Percentiles rank a stretch among this genome's conserved stretches.
phyloP scores from a whole-genome alignment of 2,329 filamentous ascomycete genomes.

The Mycosphaerella sp. region DNA sequence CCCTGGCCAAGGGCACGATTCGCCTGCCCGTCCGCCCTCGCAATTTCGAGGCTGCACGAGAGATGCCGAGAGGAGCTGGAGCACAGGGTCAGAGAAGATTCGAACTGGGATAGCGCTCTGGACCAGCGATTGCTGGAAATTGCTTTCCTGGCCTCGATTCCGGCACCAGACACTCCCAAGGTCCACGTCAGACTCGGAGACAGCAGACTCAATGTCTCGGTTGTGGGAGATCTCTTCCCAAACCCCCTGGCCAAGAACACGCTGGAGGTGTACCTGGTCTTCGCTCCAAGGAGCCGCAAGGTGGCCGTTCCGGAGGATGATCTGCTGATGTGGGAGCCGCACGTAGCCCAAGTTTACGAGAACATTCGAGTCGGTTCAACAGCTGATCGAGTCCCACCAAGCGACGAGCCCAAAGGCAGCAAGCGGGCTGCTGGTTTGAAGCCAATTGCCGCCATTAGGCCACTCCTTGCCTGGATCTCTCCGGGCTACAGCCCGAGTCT shows the following conservation, averaged over 20 bases:
- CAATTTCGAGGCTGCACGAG: not conserved
- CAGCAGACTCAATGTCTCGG: not conserved
- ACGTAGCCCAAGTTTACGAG: not conserved
- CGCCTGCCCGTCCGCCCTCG: not conserved
- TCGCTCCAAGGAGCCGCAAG: not conserved
- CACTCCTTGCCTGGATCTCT: not conserved
- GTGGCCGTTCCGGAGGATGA: not conserved
- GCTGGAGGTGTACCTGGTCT: not conserved
- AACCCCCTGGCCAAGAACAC: not conserved
- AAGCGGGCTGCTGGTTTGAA: not conserved
- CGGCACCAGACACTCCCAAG: not conserved
- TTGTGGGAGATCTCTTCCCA: not conserved
- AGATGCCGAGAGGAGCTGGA: not conserved
- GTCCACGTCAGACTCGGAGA: not conserved
- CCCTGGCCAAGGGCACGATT: not conserved
- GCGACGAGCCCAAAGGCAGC: not conserved
- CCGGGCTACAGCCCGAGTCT: not conserved
- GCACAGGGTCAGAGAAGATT: not conserved
- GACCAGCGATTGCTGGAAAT: not conserved
- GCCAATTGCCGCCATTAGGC: not conserved
- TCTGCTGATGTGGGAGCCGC: not conserved
- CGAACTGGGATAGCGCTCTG: not conserved
- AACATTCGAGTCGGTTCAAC: not conserved
- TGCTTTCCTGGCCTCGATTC: not conserved
- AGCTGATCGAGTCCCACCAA: not conserved